Evolutionary conservation across 208 protist genomes (phyloP), one percentile per base, ranked within the genome.

Genomic region (Crithidia acanthocephali): DNA sequence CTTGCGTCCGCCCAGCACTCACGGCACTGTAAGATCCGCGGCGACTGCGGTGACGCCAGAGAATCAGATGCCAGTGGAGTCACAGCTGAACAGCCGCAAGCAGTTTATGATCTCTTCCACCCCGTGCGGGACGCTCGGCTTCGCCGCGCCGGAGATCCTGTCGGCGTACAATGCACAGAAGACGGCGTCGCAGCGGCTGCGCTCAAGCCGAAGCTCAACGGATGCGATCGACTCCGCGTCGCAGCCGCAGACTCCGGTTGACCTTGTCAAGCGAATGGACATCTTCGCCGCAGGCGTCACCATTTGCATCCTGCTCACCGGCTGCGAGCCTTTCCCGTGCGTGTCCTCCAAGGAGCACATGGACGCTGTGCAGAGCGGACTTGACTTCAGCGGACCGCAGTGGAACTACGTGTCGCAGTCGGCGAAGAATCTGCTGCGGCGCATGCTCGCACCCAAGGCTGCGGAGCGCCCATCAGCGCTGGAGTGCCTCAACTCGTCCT

Each of bases 201-300:
- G 72, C 16, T 44, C 62, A 22, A 65, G 30, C 42, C 23, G 58
- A 7, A 25, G 51, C 42, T 61, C 72, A 2, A 22, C 42, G 15
- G 59, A 68, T 16, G 35, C 51, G 23, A 20, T 57, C 8, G 27
- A 71, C 20, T 55, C 48, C 16, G 10, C 9, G 13, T 27, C 44
- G 25, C 65, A 65, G 30, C 74, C 77, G 22, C 76, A 65, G 35
- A 85, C 81, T 15, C 75, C 74, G 0, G 35, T 85, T 37, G 72
- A 86, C 20, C 51, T 81, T 9, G 68, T 90, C 44, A 86, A 86
- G 74, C 67, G 73, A 15, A 90, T 86, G 75, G 82, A 88, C 63
- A 84, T 91, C 33, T 91, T 91, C 61, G 82, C 85, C 13, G 80
- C 85, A 8, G 85, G 82, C 15, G 71, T 91, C 42, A 84, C 80